Evolutionary conservation across 2,329 filamentous ascomycete species (phyloP), one percentile per base, ranked within the genome.

Genomic region (Akanthomyces muscarius): DNA sequence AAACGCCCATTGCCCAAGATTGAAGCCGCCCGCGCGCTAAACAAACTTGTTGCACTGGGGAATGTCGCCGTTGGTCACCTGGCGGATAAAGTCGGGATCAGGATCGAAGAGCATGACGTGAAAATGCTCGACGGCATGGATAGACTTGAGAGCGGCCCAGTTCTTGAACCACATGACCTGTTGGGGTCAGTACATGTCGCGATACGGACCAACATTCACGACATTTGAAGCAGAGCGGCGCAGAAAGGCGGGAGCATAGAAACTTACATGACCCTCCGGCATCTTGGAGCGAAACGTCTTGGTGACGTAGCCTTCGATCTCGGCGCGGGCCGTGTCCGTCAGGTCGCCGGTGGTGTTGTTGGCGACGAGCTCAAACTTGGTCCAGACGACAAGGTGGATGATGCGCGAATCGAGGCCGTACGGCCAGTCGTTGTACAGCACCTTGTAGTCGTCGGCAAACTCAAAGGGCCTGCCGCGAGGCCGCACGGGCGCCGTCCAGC

Each of bases 401-500:
- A 97, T 93, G 58, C 84, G 81, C 53, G 79, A 72, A 69, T 95
- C 91, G 60, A 97, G 81, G 0, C 91, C 92, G 71, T 97, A 98
- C 0, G 94, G 94, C 91, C 92, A 97, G 80, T 98, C 93, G 72
- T 98, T 98, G 76, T 84, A 86, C 47, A 97, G 75, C 54, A 96
- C 87, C 74, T 87, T 92, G 69, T 88, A 77, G 70, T 95, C 89
- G 11, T 79, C 78, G 0, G 74, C 74, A 61, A 67, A 70, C 66
- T 77, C 75, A 65, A 86, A 82, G 0, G 80, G 80, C 28, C 60
- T 66, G 21, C 69, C 71, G 4, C 69, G 67, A 10, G 75, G 62
- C 45, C 63, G 60, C 18, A 81, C 69, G 1, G 80, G 81, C n/a
- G 67, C 63, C 2, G 76, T 73, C 94, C 94, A 97, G 18, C 78